Evolutionary conservation across 78 protist genomes (phyloP).

Genomic region (slime mould (Dictyostelium discoideum)): DNA sequence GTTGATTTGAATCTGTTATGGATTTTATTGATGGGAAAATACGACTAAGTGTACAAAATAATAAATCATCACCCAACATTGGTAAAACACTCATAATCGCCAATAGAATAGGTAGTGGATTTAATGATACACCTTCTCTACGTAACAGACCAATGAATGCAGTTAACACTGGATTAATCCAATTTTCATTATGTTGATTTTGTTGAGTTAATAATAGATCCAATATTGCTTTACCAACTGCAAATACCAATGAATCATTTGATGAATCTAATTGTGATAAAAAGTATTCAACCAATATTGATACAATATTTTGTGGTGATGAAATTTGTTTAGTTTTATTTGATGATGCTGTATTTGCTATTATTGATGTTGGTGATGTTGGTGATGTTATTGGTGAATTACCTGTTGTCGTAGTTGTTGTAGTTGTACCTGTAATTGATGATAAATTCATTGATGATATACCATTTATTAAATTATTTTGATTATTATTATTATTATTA

Average conservation of each 20-base stretch:
- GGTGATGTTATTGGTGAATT: neutral
- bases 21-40: conserved; percentile 69
- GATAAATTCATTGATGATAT: no score
- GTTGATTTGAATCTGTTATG: conserved; percentile 58
- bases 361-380: neutral
- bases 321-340: conserved; percentile 1
- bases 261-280: conserved; percentile 26
- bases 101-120: conserved; percentile 61
- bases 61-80: conserved; percentile 69
- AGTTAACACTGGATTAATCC: conserved; percentile 67
- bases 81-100: conserved; percentile 67
- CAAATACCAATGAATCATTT: conserved; percentile 56
- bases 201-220: conserved; percentile 56
- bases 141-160: conserved; percentile 58
- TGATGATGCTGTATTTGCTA: neutral
- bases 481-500: no score
- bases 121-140: conserved; percentile 63
- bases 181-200: conserved; percentile 67
- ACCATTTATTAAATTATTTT: no score
- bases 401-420: neutral
- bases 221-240: conserved; percentile 64
- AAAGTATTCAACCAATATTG: conserved; percentile 43
- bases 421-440: no score
- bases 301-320: conserved; percentile 62
- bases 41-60: conserved; percentile 1